Evolutionary conservation across 2,329 filamentous ascomycete genomes (phyloP).

Genomic region (Xylariaceae sp.): DNA sequence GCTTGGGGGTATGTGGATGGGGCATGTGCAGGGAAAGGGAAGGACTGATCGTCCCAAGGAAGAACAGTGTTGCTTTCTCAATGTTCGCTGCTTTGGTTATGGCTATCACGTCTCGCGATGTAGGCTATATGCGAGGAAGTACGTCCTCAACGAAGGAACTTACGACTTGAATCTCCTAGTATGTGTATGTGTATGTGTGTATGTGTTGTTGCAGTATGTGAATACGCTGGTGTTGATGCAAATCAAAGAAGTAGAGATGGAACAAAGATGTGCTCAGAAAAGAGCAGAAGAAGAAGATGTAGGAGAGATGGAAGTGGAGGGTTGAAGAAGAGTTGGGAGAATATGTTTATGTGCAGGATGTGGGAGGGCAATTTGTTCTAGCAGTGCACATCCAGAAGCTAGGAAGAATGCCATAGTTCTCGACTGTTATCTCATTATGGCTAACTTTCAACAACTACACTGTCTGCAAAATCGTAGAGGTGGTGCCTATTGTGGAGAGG

Average conservation of each 20-base stretch:
- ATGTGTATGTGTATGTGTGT: not conserved
- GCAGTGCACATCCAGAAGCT: too few species aligned
- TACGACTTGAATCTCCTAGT: not conserved
- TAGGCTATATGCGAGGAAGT: constrained; percentile 3
- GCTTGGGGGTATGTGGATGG: not conserved
- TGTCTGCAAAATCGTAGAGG: too few species aligned
- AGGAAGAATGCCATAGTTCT: too few species aligned
- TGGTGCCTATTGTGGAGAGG: too few species aligned
- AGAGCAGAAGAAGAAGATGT: not conserved
- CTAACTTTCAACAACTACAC: too few species aligned
- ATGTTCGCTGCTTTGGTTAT: not conserved
- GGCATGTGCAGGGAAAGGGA: constrained; percentile 14
- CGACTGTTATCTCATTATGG: too few species aligned
- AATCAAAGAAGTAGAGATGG: not conserved
- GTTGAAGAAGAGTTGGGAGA: not conserved
- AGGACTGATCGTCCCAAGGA: constrained; percentile 11
- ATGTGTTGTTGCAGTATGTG: not conserved
- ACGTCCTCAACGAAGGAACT: constrained; percentile 1
- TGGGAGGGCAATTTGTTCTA: not conserved
- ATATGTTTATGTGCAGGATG: not conserved
- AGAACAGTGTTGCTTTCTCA: not conserved
- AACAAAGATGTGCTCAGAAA: not conserved
- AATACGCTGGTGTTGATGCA: not conserved
- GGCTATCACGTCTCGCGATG: constrained; percentile 14
- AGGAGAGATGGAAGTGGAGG: not conserved